Base-by-base conservation (phyloP, 768 basidiomycete species). In the Jaapia argillacea region DNA sequence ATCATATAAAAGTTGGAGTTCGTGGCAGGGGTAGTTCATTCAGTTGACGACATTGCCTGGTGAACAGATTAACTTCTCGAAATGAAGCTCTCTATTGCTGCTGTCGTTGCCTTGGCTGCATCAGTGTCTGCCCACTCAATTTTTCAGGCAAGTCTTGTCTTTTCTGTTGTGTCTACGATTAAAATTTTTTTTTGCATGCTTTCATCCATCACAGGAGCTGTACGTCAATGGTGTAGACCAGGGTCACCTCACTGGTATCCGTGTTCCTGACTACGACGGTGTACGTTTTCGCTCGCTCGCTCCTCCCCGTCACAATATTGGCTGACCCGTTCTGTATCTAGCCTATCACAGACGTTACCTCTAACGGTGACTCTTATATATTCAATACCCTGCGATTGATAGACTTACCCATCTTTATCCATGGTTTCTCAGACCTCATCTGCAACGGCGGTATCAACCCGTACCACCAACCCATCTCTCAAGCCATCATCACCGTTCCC, bases 401-500 rank as follows among this genome's bases (percentile, higher is more conserved):
- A 10, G 28, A 10, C 10, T 33, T 24, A 22, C 2, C 21, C 13
- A 13, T 24, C 3, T 20, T 1, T 1, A 14, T 7, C n/a, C n/a
- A n/a, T n/a, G n/a, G n/a, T n/a, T n/a, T n/a, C n/a, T n/a, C n/a
- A 28, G 47, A 65, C 41, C 18, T 71, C 37, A 77, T 77, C 45
- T 78, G 77, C 66, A 79, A 79, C 41, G 74, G 75, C 20, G 75
- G 74, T 10, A 72, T 73, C 50, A 77, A 75, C 53, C 74, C 72
- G 1, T 74, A 72, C 54, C 65, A 66, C 40, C 59, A 63, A 45
- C 73, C 72, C 6, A 53, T 74, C 12, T 74, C 71, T 3, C 56
- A 55, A 20, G 58, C 59, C 1, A 54, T 74, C 27, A 72, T 77
- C 51, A 58, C 61, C 13, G 71, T 74, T 7, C 60, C 75, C 0